Conservation (phyloP, 805 yeast species). For the Wickerhamiella siamensis region DNA sequence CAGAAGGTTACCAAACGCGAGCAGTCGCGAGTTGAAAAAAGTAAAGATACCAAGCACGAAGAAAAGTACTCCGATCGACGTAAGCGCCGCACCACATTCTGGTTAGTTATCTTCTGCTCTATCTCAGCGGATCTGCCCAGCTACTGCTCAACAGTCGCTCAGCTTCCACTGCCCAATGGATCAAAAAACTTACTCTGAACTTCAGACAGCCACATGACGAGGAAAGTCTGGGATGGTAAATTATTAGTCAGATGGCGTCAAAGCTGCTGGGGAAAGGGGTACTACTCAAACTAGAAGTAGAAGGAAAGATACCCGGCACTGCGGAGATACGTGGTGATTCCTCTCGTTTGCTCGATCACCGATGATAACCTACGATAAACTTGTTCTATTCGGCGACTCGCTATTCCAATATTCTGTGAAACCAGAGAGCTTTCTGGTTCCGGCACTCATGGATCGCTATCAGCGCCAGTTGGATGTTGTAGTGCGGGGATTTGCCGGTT, state of each 20-base stretch:
- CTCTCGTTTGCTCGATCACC: background rate
- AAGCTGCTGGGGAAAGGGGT: too few relatives aligned
- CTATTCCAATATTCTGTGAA: constrained; percentile 42
- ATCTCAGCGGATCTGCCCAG: too few relatives aligned
- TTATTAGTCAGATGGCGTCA: too few relatives aligned
- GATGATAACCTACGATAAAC: constrained; percentile 18
- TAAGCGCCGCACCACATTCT: constrained; percentile 89
- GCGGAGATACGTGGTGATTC: too few relatives aligned
- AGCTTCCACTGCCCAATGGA: too few relatives aligned
- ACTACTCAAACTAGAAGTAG: too few relatives aligned
- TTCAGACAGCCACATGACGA: constrained; percentile 25
- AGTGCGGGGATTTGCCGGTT: constrained; percentile 67
- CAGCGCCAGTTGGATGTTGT: constrained; percentile 51
- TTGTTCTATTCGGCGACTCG: constrained; percentile 58
- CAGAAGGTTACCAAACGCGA: constrained; percentile 78
- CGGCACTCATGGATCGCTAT: constrained; percentile 35
- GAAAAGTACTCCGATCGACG: constrained; percentile 56
- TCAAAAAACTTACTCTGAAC: constrained; percentile 24
- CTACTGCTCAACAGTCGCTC: constrained; percentile 11
- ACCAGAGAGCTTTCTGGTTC: constrained; percentile 31
- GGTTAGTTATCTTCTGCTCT: constrained; percentile 8
- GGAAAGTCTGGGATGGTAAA: too few relatives aligned
- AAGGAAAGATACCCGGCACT: too few relatives aligned
- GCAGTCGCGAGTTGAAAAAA: constrained; percentile 73
- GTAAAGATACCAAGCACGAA: constrained; percentile 72